Percentiles rank a stretch among this genome's conserved stretches.
Conservation (phyloP, 495 filamentous ascomycete species). For the Trypethelium eluteriae region DNA sequence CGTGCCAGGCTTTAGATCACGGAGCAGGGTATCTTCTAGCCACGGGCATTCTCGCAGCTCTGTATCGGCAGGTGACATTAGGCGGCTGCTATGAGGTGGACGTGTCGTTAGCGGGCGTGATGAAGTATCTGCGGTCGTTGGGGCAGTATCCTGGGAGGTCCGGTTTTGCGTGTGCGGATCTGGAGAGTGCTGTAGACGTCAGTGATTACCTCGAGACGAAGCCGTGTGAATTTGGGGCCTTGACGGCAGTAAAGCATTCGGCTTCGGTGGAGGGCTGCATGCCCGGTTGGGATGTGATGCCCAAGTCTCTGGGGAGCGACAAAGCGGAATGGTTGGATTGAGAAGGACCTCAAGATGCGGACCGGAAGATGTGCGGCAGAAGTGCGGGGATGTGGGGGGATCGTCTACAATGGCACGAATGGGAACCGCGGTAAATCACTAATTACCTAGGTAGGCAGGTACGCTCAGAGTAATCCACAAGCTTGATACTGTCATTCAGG, state of each 20-base stretch:
- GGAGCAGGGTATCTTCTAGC: slow-evolving; percentile 29
- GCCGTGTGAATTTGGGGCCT: slow-evolving; percentile 22
- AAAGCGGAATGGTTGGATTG: slow-evolving; percentile 22
- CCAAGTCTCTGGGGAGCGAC: slow-evolving; percentile 29
- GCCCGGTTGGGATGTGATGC: slow-evolving; percentile 28
- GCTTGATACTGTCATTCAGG: no score
- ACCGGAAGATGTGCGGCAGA: not conserved
- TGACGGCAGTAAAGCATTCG: slow-evolving; percentile 26
- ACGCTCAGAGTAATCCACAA: no score
- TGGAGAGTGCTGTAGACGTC: slow-evolving; percentile 15
- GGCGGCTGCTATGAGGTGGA: slow-evolving; percentile 28
- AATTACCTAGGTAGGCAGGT: no score
- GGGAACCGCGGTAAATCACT: not conserved
- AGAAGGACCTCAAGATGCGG: not conserved
- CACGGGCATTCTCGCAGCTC: slow-evolving; percentile 24
- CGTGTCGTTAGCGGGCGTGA: slow-evolving; percentile 32
- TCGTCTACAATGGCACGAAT: not conserved
- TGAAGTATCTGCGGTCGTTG: slow-evolving; percentile 30
- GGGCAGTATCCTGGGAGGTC: slow-evolving; percentile 21
- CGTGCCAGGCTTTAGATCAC: slow-evolving; percentile 31
- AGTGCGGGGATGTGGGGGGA: not conserved
- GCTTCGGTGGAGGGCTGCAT: slow-evolving; percentile 24
- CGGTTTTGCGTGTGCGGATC: slow-evolving; percentile 18
- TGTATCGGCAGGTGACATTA: slow-evolving; percentile 23
- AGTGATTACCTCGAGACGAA: slow-evolving; percentile 24